phyloP scores from a whole-genome alignment of 2,329 filamentous ascomycete species.

The Diaporthe velutina region DNA sequence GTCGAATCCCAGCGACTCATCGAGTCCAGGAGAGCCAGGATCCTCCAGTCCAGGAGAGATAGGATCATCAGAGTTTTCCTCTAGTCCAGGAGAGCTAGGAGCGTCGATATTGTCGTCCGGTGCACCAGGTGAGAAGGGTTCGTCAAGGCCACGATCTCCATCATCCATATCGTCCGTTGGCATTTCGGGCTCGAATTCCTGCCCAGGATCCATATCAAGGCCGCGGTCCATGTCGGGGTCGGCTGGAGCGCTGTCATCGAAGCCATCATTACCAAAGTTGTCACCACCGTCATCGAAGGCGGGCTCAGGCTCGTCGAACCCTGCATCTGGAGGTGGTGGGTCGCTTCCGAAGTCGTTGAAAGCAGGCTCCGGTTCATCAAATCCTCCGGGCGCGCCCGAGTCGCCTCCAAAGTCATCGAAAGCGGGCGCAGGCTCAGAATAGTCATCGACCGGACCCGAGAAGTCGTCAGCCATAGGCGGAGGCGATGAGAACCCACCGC shows the following conservation, averaged over 20 bases:
- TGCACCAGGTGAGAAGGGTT: too few species aligned
- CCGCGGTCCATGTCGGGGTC: neutral
- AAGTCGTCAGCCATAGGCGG: neutral
- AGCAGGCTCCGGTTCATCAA: neutral
- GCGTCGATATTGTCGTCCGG: too few species aligned
- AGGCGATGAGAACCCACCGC: neutral
- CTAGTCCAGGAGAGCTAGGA: too few species aligned
- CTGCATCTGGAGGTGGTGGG: neutral
- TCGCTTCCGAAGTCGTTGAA: neutral
- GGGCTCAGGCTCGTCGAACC: neutral
- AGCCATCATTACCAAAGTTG: neutral
- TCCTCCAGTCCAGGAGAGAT: too few species aligned
- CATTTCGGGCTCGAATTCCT: constrained; percentile 2
- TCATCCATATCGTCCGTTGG: neutral
- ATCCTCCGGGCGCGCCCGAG: neutral
- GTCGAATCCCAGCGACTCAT: too few species aligned
- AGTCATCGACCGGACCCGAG: neutral
- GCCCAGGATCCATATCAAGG: neutral
- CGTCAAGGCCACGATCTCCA: neutral
- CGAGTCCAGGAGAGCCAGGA: too few species aligned
- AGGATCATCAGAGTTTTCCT: too few species aligned
- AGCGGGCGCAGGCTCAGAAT: neutral
- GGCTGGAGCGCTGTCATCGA: neutral
- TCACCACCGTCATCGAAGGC: neutral
- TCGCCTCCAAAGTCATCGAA: neutral